Evolutionary conservation across 176 grass and related monocot genomes (phyloP).

Genomic region (Alopecurus myosuroides): DNA sequence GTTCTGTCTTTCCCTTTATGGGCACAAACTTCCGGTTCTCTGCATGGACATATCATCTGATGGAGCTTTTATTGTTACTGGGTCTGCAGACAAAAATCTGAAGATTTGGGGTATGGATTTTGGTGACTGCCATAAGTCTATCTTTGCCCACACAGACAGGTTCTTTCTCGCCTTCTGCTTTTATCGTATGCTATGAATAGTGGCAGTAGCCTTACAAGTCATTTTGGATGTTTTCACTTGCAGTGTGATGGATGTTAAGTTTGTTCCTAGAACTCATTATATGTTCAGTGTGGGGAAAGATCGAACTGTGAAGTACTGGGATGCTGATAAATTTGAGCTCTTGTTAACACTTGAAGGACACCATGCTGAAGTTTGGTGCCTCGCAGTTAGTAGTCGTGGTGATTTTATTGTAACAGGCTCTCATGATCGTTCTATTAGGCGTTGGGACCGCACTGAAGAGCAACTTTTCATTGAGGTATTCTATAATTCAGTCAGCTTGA

Average conservation of each 20-base stretch:
- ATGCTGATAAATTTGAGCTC: constrained; percentile 98
- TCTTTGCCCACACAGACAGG: constrained; percentile 93
- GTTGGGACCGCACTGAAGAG: constrained; percentile 97
- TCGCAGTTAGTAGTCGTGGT: constrained; percentile 72
- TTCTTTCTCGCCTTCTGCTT: constrained; percentile 14
- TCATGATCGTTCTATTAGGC: constrained; percentile 89
- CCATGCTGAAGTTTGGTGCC: constrained; percentile 97
- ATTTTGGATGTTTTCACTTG: constrained; percentile 9
- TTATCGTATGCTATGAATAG: background rate
- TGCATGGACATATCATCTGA: constrained; percentile 98
- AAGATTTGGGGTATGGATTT: constrained; percentile 99
- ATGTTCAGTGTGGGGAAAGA: constrained; percentile 98
- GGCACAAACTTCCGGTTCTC: constrained; percentile 89
- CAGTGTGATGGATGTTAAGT: constrained; percentile 97
- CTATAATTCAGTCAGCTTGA: background rate
- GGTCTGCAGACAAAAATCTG: constrained; percentile 93
- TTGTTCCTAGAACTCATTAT: constrained; percentile 90
- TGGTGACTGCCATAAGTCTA: constrained; percentile 83
- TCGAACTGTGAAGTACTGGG: constrained; percentile 87
- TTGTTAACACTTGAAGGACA: constrained; percentile 92
- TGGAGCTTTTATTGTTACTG: constrained; percentile 80
- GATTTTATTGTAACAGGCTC: constrained; percentile 92
- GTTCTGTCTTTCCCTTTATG: constrained; percentile 67
- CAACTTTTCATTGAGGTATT: constrained; percentile 88
- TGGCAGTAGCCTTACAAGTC: background rate